phyloP scores from a whole-genome alignment of 768 basidiomycete genomes.

The Pseudohyphozyma bogoriensis region DNA sequence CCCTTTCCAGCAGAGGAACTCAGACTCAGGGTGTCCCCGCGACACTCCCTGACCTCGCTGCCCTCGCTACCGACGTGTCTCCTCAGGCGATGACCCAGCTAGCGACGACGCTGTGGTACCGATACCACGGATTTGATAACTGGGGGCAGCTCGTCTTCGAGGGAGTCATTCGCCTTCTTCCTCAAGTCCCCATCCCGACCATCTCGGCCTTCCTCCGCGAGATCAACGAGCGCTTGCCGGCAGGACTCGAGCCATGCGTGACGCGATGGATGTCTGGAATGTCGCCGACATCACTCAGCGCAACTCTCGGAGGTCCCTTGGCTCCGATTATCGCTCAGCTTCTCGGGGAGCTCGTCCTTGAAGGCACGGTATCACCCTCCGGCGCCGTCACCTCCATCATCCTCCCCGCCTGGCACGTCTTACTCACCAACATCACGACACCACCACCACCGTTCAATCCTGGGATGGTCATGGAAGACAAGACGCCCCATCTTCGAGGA shows the following conservation, averaged over 20 bases:
- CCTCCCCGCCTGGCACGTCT: background rate
- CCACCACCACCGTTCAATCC: too few relatives aligned
- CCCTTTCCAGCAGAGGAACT: background rate
- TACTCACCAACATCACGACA: background rate
- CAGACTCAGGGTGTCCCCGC: background rate
- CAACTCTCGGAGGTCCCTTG: slow-evolving; percentile 1
- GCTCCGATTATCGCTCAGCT: background rate
- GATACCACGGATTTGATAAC: background rate
- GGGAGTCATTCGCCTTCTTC: slow-evolving; percentile 4
- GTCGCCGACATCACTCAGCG: background rate
- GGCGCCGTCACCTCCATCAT: slow-evolving; percentile 5
- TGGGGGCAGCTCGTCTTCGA: slow-evolving; percentile 10
- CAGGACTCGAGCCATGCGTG: background rate
- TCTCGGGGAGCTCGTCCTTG: slow-evolving; percentile 8
- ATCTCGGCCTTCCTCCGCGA: background rate
- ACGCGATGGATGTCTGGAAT: slow-evolving; percentile 2
- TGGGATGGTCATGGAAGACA: too few relatives aligned
- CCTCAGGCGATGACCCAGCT: slow-evolving; percentile 9
- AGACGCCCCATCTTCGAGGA: background rate
- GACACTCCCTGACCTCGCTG: slow-evolving; percentile 12
- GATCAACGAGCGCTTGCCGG: slow-evolving; percentile 5
- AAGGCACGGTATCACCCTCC: background rate
- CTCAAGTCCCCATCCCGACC: background rate
- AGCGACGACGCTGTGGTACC: background rate
- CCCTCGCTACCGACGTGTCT: slow-evolving; percentile 13